Conservation (phyloP, 306 rosid genomes). For the Lathyrus oleraceus region DNA sequence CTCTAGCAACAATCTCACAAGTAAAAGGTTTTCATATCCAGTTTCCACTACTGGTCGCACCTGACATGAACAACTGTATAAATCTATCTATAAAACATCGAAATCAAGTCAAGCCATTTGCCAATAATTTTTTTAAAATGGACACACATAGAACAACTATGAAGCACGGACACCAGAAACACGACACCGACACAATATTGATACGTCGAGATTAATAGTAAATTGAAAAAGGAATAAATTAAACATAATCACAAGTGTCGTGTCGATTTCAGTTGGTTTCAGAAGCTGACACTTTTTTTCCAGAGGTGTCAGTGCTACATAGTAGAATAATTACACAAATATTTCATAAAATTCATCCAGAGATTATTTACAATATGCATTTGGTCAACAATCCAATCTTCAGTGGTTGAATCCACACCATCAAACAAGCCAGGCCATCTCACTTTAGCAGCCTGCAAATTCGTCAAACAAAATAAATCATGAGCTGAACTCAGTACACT, state of each 20-base stretch:
- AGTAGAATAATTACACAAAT: background rate
- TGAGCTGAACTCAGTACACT: background rate
- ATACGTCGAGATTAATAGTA: too few species aligned
- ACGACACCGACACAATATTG: too few species aligned
- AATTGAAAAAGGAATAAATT: too few species aligned
- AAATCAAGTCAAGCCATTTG: constrained; percentile 13
- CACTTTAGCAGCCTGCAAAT: constrained; percentile 75
- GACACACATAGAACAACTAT: background rate
- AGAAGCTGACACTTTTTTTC: too few species aligned
- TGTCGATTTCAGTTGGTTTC: too few species aligned
- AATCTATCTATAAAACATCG: constrained; percentile 22
- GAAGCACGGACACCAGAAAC: too few species aligned
- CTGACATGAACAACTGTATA: constrained; percentile 50
- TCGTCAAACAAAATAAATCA: constrained; percentile 29
- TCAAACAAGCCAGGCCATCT: constrained; percentile 77
- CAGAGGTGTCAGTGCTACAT: too few species aligned
- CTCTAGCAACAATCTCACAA: constrained; percentile 87
- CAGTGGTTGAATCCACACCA: constrained; percentile 59
- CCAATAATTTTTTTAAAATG: constrained; percentile 15
- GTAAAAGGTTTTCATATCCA: constrained; percentile 84
- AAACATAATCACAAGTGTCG: too few species aligned
- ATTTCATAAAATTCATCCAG: background rate
- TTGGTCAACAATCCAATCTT: constrained; percentile 77
- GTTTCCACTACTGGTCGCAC: constrained; percentile 97
- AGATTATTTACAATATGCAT: constrained; percentile 63